Base-by-base conservation (phyloP, 805 yeast genomes). In the Ogataea nitratoaversa region DNA sequence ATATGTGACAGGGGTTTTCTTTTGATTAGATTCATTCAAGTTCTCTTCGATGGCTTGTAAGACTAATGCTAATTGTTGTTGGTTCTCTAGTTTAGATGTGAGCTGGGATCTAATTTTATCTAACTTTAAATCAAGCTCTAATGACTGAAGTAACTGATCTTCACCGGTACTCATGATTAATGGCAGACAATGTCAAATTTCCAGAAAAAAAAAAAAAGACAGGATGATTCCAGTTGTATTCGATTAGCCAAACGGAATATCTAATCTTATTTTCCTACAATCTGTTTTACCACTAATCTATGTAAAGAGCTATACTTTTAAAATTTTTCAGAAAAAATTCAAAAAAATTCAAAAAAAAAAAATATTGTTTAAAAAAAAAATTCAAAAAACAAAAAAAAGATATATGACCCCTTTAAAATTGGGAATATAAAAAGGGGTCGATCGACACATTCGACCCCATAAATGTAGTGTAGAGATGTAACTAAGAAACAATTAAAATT, bases 31-130 rank as follows among this genome's bases (percentile, higher is more conserved):
- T 48, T 80, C 88, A 32, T 73, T 70, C 32, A 93, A 73, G 51
- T 86, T 86, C 52, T 87, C 96, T 59, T 93, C 99, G 36, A 93
- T 90, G 3, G 97, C 95, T 18, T 83, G 74, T 36, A 93, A 71
- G 41, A 91, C 81, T 20, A 87, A 65, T 8, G 96, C 95, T 47
- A 86, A 70, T 57, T 84, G 88, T 56, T 83, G 84, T 65, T 89
- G 97, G 61, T 89, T 86, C 19, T 83, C 88, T 37, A 90, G 67
- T 59, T 87, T 88, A n/a, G 95, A 87, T 46, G 65, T 72, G 52
- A 74, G 65, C 55, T 89, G 96, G 4, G 68, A 51, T 59, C 96
- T 76, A 49, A 90, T 79, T 56, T 78, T 78, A 43, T 76, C 71
- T 32, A 87, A 63, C 56, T 74, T 82, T 11, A 72, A 77, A 38